Conservation (phyloP, 1,284 basidiomycete species). For the Cutaneotrichosporon sp. region DNA sequence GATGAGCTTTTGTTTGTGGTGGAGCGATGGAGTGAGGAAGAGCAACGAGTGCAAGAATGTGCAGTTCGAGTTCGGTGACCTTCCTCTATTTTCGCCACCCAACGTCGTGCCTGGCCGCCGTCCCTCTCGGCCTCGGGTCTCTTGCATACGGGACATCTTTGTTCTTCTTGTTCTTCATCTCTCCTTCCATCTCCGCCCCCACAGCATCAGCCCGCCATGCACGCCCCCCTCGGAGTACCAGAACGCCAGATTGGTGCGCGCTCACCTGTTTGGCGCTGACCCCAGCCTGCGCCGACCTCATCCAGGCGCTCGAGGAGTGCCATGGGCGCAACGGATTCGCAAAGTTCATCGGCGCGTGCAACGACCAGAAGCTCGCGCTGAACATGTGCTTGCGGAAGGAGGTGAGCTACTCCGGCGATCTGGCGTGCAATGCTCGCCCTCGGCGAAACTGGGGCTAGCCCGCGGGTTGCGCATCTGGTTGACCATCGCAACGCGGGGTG, state of each 20-base stretch:
- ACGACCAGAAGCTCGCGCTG: slow-evolving; percentile 67
- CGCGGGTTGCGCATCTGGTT: too few relatives aligned
- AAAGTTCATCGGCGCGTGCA: slow-evolving; percentile 59
- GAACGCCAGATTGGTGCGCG: slow-evolving; percentile 46
- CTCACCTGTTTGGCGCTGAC: slow-evolving; percentile 3
- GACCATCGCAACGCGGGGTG: too few relatives aligned
- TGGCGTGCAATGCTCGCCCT: too few relatives aligned
- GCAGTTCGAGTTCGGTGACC: neutral
- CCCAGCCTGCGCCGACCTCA: slow-evolving; percentile 48
- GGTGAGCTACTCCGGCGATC: too few relatives aligned
- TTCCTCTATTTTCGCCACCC: slow-evolving; percentile 8
- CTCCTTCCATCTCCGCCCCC: neutral
- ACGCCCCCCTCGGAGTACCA: slow-evolving; percentile 47
- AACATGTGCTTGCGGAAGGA: slow-evolving; percentile 74
- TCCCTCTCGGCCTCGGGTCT: neutral
- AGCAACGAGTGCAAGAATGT: neutral
- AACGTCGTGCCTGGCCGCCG: slow-evolving; percentile 2
- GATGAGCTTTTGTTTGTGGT: neutral
- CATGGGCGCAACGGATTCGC: slow-evolving; percentile 42
- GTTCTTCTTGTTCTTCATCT: neutral
- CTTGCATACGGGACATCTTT: neutral
- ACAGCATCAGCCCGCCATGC: slow-evolving; percentile 30
- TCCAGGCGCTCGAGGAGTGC: slow-evolving; percentile 48
- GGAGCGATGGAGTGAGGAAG: neutral
- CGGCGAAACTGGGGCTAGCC: too few relatives aligned